Base-by-base conservation (phyloP, 2,329 filamentous ascomycete species). In the Teratosphaeria epicoccoides region DNA sequence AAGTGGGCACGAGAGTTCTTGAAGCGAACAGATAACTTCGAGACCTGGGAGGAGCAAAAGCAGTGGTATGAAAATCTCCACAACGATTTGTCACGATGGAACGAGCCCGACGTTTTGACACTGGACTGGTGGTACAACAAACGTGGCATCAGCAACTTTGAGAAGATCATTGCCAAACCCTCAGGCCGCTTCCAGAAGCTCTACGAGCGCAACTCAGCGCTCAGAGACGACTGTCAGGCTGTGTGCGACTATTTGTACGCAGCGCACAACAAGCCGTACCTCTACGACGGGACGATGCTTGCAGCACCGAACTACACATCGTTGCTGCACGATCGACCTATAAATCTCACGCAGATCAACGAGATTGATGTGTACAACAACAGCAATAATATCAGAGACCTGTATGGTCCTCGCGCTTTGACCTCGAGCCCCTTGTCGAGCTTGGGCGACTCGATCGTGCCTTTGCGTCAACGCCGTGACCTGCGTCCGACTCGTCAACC, bases 1-100 rank as follows among this genome's bases (percentile, higher is more conserved):
- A 51, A 51, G 23, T 64, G 61, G 61, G 59, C 57, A 1, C 50
- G 61, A 24, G 47, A 51, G 6, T 64, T 64, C 50, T 48, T 63
- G 33, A 40, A 40, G 33, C 33, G 33, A 17, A 7, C 33, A 17
- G 33, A 40, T 9, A 40, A 20, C 10, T 40, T 20, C 10, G 33
- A 40, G n/a, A 40, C 33, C 4, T 40, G 11, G n/a, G 43, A 26
- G n/a, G 20, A 46, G 43, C 43, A 46, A 12, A 24, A 46, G 43
- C 43, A 24, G 43, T 26, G 24, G 43, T 46, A 46, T 26, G 43
- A 17, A n/a, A 12, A 26, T 12, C 22, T 14, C 11, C 14, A 17
- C 9, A 26, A 11, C 12, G 23, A 45, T 24, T 25, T 12, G 33
- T 40, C 33, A 40, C 7, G 12, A 4, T 40, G 33, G 33, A 6